Base-by-base conservation (phyloP, 176 grass and related monocot species). In the Puya raimondii region DNA sequence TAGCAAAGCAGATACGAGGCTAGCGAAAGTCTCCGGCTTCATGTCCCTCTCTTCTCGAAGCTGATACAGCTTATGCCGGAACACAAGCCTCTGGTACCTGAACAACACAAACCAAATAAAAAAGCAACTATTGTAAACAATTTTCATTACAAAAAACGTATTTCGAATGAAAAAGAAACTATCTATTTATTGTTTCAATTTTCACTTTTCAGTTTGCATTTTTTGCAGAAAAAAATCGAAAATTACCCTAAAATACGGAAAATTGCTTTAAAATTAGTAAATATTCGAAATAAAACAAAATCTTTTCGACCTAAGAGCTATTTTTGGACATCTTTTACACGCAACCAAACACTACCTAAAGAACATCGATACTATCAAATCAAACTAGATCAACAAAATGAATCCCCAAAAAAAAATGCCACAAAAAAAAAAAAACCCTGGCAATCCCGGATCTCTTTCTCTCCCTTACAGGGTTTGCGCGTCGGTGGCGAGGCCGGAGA, bases 401-500 rank as follows among this genome's bases (percentile, higher is more conserved):
- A 10, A 33, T 12, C 3, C 54, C 20, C 56, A 22, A 29, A 66
- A 53, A 11, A 11, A 23, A 49, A 69, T 17, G 53, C 20, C 6
- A 73, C 50, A 69, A 50, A 1, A 7, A 42, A 23, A 58, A 17
- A 2, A 29, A n/a, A n/a, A 26, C 25, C 25, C 25, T 1, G 25
- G 25, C 25, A 26, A 26, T 26, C 33, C 33, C 33, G 33, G 33
- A 42, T 42, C 33, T 42, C 33, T 42, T 7, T 7, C 33, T 42
- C 33, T 42, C 33, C 17, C 70, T 79, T 80, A 99, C 94, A 99
- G 70, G 21, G 90, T 99, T 79, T 99, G 94, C 2, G 84, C 84
- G 33, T 99, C 94, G 16, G 94, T 82, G 49, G 82, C 94, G 66
- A 99, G 90, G 72, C 90, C 94, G 23, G 94, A 99, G 64, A 99